Evolutionary conservation across 176 grass and related monocot genomes (phyloP).

Genomic region (Bromus sterilis): DNA sequence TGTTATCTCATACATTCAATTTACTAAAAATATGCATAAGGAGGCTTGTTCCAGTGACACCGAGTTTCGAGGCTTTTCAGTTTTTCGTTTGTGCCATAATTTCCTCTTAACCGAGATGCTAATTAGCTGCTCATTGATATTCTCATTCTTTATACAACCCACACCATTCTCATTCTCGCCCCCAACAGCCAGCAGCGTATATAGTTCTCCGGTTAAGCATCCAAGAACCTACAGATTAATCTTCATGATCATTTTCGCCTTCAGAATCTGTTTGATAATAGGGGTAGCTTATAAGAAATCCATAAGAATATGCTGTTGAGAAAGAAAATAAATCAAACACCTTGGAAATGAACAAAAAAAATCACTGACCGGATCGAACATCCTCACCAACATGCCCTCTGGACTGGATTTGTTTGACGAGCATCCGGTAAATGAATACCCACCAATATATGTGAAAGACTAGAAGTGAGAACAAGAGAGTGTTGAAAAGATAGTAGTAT

Average conservation of each 20-base stretch:
- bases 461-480: slow-evolving; percentile 67
- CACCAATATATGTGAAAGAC: slow-evolving; percentile 91
- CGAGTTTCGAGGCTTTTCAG: not conserved
- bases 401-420: slow-evolving; percentile 76
- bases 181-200: not conserved
- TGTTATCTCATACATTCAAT: not conserved
- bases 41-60: not conserved
- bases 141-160: not conserved
- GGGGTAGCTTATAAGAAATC: not conserved
- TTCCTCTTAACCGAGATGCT: not conserved
- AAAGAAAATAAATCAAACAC: not conserved
- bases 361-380: slow-evolving; percentile 71
- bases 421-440: slow-evolving; percentile 71
- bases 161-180: not conserved
- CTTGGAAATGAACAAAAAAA: not conserved
- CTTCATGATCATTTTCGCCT: slow-evolving; percentile 71
- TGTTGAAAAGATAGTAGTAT: slow-evolving; percentile 86
- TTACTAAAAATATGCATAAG: not conserved
- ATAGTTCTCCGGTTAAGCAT: slow-evolving; percentile 8
- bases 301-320: not conserved
- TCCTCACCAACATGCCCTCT: slow-evolving; percentile 56
- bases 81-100: not conserved
- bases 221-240: slow-evolving; percentile 16
- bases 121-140: not conserved
- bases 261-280: slow-evolving; percentile 65